Evolutionary conservation across 805 yeast genomes (phyloP).

Genomic region (Cyberlindnera subsufficiens): DNA sequence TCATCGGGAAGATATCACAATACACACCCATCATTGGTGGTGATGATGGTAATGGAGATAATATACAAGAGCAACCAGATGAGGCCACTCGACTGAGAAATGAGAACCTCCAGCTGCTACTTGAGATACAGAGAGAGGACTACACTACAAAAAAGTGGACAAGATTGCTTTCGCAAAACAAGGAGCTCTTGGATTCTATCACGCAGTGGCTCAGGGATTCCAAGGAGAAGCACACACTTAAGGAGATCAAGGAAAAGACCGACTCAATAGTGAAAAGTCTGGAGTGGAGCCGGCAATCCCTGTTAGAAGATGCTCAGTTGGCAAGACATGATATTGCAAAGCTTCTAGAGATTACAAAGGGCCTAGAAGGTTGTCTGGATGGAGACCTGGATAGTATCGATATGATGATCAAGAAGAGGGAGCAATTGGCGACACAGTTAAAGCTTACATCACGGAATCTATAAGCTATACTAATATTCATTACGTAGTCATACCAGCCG

Average conservation of each 20-base stretch:
- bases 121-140: conserved; percentile 30
- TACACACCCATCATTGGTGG: too few relatives aligned
- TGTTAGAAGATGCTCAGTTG: not conserved
- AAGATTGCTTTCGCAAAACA: conserved; percentile 21
- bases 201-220: conserved; percentile 6
- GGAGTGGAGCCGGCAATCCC: not conserved
- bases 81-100: conserved; percentile 11
- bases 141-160: conserved; percentile 24
- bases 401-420: too few relatives aligned
- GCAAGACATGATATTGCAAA: not conserved
- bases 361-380: too few relatives aligned
- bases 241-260: not conserved
- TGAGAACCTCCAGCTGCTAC: conserved; percentile 22
- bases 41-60: too few relatives aligned
- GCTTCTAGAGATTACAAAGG: not conserved
- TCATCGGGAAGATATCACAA: conserved; percentile 3
- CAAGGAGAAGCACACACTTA: not conserved
- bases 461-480: too few relatives aligned
- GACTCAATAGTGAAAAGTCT: not conserved
- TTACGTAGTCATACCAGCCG: too few relatives aligned
- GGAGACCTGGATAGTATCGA: too few relatives aligned
- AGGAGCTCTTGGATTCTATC: conserved; percentile 20
- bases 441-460: too few relatives aligned
- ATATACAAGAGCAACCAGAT: not conserved
- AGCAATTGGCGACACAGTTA: too few relatives aligned